Evolutionary conservation across 2,329 filamentous ascomycete species (phyloP), one percentile per base, ranked within the genome.

Genomic region (Beauveria australis): DNA sequence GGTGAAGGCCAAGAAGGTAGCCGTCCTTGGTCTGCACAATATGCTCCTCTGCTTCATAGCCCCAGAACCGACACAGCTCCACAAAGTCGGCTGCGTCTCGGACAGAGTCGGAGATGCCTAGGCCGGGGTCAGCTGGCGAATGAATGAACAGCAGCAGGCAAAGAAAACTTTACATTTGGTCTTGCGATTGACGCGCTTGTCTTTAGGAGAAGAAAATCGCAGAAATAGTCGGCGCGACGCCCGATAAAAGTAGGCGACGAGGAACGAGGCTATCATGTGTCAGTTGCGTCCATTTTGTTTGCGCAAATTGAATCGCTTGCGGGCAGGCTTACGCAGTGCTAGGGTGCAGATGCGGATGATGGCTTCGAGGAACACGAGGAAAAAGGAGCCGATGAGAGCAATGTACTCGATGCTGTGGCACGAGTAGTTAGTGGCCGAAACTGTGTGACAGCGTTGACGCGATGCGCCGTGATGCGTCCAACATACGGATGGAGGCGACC

Each of bases 11-110:
- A 18, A 99, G 83, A 49, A 99, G 79, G 71, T 95, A 99, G 18
- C 94, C 94, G 78, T 99, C 94, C 63, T 86, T 87, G 2, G 94
- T 99, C 74, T 96, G 92, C 12, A 96, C 89, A 54, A 99, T 88
- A 72, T 99, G 94, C 75, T 99, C 94, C 73, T 99, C 94, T 6
- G 93, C 91, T 67, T 91, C 89, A 74, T 97, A 97, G 52, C 92
- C 93, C 73, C 88, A 96, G 14, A 96, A 77, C 44, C 87, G 88
- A 74, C 93, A 97, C n/a, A 99, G 83, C 70, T 97, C 93, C 51
- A 91, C 86, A 72, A 99, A 97, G 70, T 97, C 94, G 63, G 89
- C 85, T 5, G 93, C 91, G 70, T 94, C 88, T 60, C 91, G 88
- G 61, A 99, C 87, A 9, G 87, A 85, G n/a, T 78, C 82, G 44